phyloP scores from a whole-genome alignment of 2,329 filamentous ascomycete genomes.

The Onygenales sp. region DNA sequence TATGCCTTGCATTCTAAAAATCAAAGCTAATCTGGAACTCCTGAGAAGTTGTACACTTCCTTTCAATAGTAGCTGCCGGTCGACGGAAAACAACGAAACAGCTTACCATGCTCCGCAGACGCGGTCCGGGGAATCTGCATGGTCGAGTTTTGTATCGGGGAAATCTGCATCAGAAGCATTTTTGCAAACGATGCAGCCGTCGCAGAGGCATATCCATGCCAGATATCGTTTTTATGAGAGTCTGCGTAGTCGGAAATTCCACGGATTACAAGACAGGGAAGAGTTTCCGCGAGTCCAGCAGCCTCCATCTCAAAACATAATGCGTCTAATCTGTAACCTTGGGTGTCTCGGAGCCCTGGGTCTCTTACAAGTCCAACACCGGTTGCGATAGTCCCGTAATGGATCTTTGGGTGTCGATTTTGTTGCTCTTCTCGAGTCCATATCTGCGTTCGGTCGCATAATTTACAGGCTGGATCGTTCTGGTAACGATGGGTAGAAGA shows the following conservation, averaged over 20 bases:
- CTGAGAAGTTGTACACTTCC: no score
- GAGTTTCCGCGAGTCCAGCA: constrained; percentile 10
- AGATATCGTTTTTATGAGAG: constrained; percentile 17
- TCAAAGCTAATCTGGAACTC: no score
- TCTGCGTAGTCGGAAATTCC: constrained; percentile 20
- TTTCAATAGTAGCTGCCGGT: no score
- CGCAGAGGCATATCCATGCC: constrained; percentile 17
- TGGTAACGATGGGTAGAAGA: no score
- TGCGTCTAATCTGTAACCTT: no score
- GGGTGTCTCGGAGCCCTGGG: background rate
- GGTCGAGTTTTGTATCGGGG: no score
- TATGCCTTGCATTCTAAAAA: no score
- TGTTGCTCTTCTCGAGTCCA: background rate
- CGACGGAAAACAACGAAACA: no score
- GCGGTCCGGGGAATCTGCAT: no score
- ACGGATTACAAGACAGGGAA: constrained; percentile 16
- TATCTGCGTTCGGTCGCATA: background rate
- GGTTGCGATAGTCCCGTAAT: background rate
- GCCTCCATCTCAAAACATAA: background rate
- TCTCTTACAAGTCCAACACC: background rate
- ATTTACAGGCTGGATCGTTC: no score
- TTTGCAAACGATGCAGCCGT: constrained; percentile 18
- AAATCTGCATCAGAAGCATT: no score
- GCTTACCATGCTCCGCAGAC: no score
- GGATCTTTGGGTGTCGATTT: background rate